These are phyloP conservation scores for Coprinopsis sp. DNA, from an alignment of 768 basidiomycete species.

Conservation along the genomic window DNA sequence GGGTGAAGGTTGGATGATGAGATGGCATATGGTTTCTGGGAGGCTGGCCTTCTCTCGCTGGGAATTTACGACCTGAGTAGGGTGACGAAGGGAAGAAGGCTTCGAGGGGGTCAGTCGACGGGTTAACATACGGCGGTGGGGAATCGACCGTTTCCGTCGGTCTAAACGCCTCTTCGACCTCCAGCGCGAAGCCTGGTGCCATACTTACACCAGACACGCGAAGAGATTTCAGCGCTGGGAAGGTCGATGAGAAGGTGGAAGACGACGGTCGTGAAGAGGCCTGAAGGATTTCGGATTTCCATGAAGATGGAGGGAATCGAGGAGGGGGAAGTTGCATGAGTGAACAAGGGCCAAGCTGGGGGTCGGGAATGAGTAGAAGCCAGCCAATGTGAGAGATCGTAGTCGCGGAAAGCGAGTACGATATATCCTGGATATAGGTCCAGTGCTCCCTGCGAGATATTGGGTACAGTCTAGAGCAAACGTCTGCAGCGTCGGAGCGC, in stretches of 20 bases:
- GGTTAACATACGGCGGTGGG: too few species aligned
- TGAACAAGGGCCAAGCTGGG: slow-evolving; percentile 18
- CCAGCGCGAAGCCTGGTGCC: neutral
- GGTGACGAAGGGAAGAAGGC: too few species aligned
- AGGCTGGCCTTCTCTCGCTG: too few species aligned
- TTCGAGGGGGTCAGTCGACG: too few species aligned
- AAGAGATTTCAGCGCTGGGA: slow-evolving; percentile 35
- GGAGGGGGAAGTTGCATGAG: slow-evolving; percentile 25
- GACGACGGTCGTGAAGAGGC: slow-evolving; percentile 33
- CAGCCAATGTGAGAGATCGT: slow-evolving; percentile 37
- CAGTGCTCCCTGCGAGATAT: slow-evolving; percentile 29
- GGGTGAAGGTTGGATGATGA: slow-evolving; percentile 1
- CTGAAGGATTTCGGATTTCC: slow-evolving; percentile 51
- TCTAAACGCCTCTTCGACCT: neutral
- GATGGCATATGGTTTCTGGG: neutral
- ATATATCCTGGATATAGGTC: slow-evolving; percentile 39
- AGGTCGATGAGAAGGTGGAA: slow-evolving; percentile 33
- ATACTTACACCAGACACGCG: slow-evolving; percentile 36
- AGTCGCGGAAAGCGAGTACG: slow-evolving; percentile 37
- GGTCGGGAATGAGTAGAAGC: slow-evolving; percentile 48
- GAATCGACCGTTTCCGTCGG: neutral
- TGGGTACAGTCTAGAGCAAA: slow-evolving; percentile 34
- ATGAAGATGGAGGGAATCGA: slow-evolving; percentile 39
- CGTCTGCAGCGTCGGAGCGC: slow-evolving; percentile 37
- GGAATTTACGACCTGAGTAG: too few species aligned